These are phyloP conservation scores for apple (Malus domestica) DNA, from an alignment of 306 rosid species.

Conservation along the genomic window ASM211411v1 NC_041790.1:34551001-34551500, in stretches of 20 bases:
- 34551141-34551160: slow-evolving; percentile 27
- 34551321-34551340: slow-evolving; percentile 20
- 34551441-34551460: slow-evolving; percentile 26
- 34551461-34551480: slow-evolving; percentile 23
- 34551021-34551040: slow-evolving; percentile 29
- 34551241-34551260: slow-evolving; percentile 22
- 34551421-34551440: slow-evolving; percentile 18
- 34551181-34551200: slow-evolving; percentile 17
- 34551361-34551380: slow-evolving; percentile 20
- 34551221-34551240: slow-evolving; percentile 20
- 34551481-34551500: slow-evolving; percentile 19
- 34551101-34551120: slow-evolving; percentile 28
- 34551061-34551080: slow-evolving; percentile 22
- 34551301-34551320: slow-evolving; percentile 20
- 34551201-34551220: slow-evolving; percentile 24
- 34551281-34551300: slow-evolving; percentile 26
- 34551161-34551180: slow-evolving; percentile 15
- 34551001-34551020: slow-evolving; percentile 12
- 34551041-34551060: slow-evolving; percentile 18
- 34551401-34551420: slow-evolving; percentile 14
- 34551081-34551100: slow-evolving; percentile 14
- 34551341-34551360: slow-evolving; percentile 21
- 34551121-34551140: slow-evolving; percentile 8
- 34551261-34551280: slow-evolving; percentile 25
- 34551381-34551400: slow-evolving; percentile 21